These are phyloP conservation scores for Chaetomiaceae sp. DNA, from an alignment of 2,329 filamentous ascomycete species.

Conservation along the genomic window DNA sequence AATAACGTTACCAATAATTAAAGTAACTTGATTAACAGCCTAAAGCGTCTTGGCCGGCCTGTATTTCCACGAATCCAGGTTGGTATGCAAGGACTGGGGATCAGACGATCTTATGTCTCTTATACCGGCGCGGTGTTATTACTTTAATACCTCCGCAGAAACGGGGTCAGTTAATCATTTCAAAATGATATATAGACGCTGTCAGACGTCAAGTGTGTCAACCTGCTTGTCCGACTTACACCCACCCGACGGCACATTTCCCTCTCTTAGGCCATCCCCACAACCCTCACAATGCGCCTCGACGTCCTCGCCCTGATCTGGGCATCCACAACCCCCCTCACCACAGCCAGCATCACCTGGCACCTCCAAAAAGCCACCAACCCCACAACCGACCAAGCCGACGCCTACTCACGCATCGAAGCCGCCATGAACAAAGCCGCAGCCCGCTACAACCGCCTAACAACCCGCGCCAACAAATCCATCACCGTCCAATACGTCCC, in stretches of 20 bases:
- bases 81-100: not conserved
- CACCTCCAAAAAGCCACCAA: constrained; percentile 34
- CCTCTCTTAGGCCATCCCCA: too few species aligned
- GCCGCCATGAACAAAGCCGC: constrained; percentile 38
- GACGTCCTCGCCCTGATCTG: constrained; percentile 29
- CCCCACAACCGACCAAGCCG: constrained; percentile 38
- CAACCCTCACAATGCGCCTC: constrained; percentile 32
- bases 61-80: constrained; percentile 19
- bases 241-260: not conserved
- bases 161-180: too few species aligned
- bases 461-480: constrained; percentile 33
- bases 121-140: not conserved
- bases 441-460: constrained; percentile 35
- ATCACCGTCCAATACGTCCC: constrained; percentile 39
- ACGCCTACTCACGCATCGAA: constrained; percentile 42
- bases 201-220: too few species aligned
- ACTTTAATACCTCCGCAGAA: not conserved
- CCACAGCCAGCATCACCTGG: constrained; percentile 38
- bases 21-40: too few species aligned
- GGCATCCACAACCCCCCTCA: constrained; percentile 30
- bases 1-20: too few species aligned
- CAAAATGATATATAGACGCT: not conserved
- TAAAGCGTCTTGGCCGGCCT: not conserved
- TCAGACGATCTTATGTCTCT: constrained; percentile 1
- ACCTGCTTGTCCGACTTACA: too few species aligned